Conservation (phyloP, 352 stramenopile genomes). For the Aphanomyces stellatus region DNA sequence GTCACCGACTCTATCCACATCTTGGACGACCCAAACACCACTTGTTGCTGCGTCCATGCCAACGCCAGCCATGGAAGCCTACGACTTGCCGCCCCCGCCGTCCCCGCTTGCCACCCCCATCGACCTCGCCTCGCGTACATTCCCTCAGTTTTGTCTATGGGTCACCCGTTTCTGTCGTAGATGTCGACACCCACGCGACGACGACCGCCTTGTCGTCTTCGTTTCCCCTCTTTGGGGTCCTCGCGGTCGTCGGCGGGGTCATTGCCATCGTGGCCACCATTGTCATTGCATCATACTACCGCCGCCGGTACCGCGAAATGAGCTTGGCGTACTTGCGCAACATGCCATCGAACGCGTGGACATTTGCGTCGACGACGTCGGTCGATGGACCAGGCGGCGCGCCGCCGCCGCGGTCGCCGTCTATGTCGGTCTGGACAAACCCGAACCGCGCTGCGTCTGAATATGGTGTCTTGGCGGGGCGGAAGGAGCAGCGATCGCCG, state of each 20-base stretch:
- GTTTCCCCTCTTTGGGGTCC: not conserved
- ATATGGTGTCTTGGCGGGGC: not conserved
- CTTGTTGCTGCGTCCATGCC: too few relatives aligned
- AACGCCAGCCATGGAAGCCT: too few relatives aligned
- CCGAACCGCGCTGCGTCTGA: conserved; percentile 1
- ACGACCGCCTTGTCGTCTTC: not conserved
- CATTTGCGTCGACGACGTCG: not conserved
- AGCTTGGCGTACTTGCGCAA: conserved; percentile 1
- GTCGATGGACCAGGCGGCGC: too few relatives aligned
- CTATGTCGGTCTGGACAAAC: conserved; percentile 16
- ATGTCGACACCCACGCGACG: too few relatives aligned
- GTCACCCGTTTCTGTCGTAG: too few relatives aligned
- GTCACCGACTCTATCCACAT: too few relatives aligned
- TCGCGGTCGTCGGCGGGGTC: not conserved
- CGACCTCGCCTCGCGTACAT: too few relatives aligned
- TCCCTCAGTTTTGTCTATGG: too few relatives aligned
- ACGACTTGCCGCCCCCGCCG: too few relatives aligned
- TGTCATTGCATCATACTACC: not conserved
- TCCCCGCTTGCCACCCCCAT: too few relatives aligned
- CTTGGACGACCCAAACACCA: too few relatives aligned
- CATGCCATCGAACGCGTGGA: not conserved
- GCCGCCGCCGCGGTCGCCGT: not conserved
- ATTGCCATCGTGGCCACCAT: not conserved
- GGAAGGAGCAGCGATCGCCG: not conserved
- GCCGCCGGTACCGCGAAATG: not conserved